Percentiles rank a stretch among this genome's conserved stretches.
These are phyloP conservation scores for Triticum dicoccoides DNA, from an alignment of 176 grass and related monocot genomes.

Conservation along the genomic window DNA sequence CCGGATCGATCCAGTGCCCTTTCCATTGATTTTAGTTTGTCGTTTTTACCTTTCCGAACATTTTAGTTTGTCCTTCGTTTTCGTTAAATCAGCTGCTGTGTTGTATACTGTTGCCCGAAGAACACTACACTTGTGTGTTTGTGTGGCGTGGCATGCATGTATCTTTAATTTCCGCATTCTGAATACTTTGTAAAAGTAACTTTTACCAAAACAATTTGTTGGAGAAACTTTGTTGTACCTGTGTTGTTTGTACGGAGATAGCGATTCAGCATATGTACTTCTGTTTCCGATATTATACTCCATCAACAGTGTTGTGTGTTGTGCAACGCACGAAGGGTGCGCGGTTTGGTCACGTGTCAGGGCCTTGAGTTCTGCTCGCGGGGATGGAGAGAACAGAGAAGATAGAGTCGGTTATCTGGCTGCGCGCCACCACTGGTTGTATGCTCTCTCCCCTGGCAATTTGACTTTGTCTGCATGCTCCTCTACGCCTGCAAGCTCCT, in stretches of 20 bases:
- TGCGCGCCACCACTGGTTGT: too few relatives aligned
- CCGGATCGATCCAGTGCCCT: too few relatives aligned
- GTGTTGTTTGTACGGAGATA: neutral
- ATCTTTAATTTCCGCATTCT: neutral
- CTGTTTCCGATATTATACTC: neutral
- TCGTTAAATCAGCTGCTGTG: neutral
- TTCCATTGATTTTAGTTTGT: neutral
- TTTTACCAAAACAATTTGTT: neutral
- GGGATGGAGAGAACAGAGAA: too few relatives aligned
- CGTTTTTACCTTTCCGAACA: too few relatives aligned
- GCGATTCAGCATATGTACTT: neutral
- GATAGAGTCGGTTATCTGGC: too few relatives aligned
- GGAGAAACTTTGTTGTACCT: neutral
- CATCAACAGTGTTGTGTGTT: neutral
- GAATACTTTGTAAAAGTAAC: conserved; percentile 18
- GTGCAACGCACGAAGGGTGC: neutral
- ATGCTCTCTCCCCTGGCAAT: too few relatives aligned
- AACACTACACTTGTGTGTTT: neutral
- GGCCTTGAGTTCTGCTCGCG: too few relatives aligned
- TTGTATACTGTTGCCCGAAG: neutral
- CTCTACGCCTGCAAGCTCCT: too few relatives aligned
- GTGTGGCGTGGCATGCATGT: conserved; percentile 17
- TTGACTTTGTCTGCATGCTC: too few relatives aligned
- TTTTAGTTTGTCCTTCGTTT: neutral
- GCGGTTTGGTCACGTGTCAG: neutral